Evolutionary conservation across 352 stramenopile species (phyloP).

Genomic region (Thalassiosira hispida): DNA sequence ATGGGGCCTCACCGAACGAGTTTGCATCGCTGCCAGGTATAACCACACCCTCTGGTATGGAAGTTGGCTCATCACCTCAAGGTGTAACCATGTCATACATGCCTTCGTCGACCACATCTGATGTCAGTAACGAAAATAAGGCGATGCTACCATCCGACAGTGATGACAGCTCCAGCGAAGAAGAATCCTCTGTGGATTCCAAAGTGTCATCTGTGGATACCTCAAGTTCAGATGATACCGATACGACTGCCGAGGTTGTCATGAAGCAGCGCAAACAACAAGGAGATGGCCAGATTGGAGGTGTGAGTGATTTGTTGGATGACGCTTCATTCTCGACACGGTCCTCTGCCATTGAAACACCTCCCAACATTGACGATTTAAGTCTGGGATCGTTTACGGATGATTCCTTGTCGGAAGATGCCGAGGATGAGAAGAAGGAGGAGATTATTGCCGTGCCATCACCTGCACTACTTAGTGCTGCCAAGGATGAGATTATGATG

Average conservation of each 20-base stretch:
- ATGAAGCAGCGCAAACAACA: too few species aligned
- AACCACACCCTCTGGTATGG: constrained; percentile 18
- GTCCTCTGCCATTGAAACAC: constrained; percentile 54
- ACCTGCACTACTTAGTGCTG: too few species aligned
- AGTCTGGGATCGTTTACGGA: constrained; percentile 54
- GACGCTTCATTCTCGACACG: constrained; percentile 27
- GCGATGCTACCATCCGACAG: constrained; percentile 2
- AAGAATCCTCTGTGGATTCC: constrained; percentile 37
- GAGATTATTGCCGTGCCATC: background rate
- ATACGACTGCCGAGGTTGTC: background rate
- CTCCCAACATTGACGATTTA: constrained; percentile 48
- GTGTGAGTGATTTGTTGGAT: background rate
- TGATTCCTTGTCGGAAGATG: constrained; percentile 18
- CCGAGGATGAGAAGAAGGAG: constrained; percentile 1
- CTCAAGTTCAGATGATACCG: background rate
- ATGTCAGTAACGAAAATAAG: background rate
- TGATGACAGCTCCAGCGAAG: background rate
- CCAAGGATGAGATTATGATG: background rate
- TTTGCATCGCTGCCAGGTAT: background rate
- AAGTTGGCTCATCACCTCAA: constrained; percentile 7
- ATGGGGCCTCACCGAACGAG: background rate
- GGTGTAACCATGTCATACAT: background rate
- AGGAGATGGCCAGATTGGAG: too few species aligned
- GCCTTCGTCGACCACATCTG: background rate
- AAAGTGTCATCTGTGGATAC: constrained; percentile 29